Base-by-base conservation (phyloP, 1,284 basidiomycete species). In the Sporisorium graminicola region DNA sequence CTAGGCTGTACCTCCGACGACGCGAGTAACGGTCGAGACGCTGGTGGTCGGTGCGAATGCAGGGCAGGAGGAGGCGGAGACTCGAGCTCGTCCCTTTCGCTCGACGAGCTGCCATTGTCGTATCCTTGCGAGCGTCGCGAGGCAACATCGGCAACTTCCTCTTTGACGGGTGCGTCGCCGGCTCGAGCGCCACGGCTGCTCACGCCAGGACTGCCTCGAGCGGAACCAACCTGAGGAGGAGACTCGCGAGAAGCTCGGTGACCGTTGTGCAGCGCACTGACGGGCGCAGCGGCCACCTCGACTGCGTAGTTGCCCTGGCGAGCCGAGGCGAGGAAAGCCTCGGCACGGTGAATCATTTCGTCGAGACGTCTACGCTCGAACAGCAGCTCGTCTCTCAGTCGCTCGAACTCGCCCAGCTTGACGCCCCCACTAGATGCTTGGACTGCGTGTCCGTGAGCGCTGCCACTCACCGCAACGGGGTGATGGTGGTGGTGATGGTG, bases 331-430 rank as follows among this genome's bases (percentile, higher is more conserved):
- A 81, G 70, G 14, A 83, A 56, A 1, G 61, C 37, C 61, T 84
- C 83, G 12, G 82, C 78, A n/a, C 77, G 77, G 24, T 67, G 54
- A 35, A 84, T 47, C 7, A 84, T 57, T 24, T 78, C 75, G 27
- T 84, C 74, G 33, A 84, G 65, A 5, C 81, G 71, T 20, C 59
- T 62, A 46, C 76, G 71, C 63, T 82, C 83, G 13, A 65, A n/a
- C 20, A 81, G 50, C 51, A 84, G 67, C 52, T 84, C 82, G 43
- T 79, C 70, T 9, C 78, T 69, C 33, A 81, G 61, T 24, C 71
- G 73, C 55, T 83, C 83, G 1, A 84, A 65, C 24, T 81, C 82
- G n/a, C 68, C 52, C 13, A 72, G 37, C 64, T 74, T 72, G 43
- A 44, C 57, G 13, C 44, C 37, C 2, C 63, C 69, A 16, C 31